Evolutionary conservation across 164 flowering plant species (phyloP), one percentile per base, ranked within the genome.

Genomic region (Aristolochia fimbriata): DNA sequence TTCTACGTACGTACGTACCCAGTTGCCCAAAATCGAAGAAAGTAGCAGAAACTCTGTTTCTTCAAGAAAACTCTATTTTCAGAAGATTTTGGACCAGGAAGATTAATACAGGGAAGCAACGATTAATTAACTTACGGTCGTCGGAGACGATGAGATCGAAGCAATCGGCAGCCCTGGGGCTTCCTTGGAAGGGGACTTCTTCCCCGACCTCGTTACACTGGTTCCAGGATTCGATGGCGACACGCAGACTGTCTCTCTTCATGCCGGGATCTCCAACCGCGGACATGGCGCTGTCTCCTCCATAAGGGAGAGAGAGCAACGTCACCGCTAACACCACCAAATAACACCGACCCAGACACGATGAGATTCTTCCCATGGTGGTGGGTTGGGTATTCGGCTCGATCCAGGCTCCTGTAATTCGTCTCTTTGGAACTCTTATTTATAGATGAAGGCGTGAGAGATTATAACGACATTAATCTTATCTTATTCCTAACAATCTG

Each of bases 121-220:
- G 30, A 27, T 2, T 2, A 27, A 56, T 1, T 5, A 13, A 56
- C 19, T 56, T 41, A 56, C 59, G 21, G 30, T 33, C 59, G 22
- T 56, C 46, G 33, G 59, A 16, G 46, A 56, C 54, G 66, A 68
- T 66, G 16, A 83, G 57, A 46, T 84, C 83, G 58, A 78, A 80
- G 74, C 89, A 84, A 71, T 84, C 86, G 14, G 89, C 89, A 47
- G 71, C 78, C 63, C 89, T 77, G 0, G 87, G 91, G 59, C 90
- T 80, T 14, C 85, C 85, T 77, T 75, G 77, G 31, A 60, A 13
- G n/a, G 81, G 79, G 65, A 60, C 69, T 72, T 84, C 87, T 46
- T 67, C 77, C 1, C 87, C 87, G 58, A 84, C 90, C 66, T 84
- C 85, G 55, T 82, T 84, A 73, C 87, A 84, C 19, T 77, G 80